Base-by-base conservation (phyloP, 2,329 filamentous ascomycete species). In the Parastagonospora avenae region DNA sequence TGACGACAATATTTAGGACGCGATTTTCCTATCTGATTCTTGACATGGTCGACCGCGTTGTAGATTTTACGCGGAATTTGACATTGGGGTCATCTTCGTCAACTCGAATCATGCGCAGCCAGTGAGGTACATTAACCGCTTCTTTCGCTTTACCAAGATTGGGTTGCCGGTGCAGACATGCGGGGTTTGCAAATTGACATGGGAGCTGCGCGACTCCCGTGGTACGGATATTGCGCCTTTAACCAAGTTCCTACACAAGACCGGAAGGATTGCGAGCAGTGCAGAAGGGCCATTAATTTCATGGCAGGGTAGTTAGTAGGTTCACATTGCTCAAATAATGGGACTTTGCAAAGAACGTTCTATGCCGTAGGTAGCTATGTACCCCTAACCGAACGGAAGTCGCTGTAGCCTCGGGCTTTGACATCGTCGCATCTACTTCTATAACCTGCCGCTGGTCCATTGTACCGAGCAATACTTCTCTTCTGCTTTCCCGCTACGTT, bases 381-480 rank as follows among this genome's bases (percentile, higher is more conserved):
- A 24, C 37, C 42, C 30, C 47, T 60, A 1, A 59, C 53, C 16
- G 63, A 44, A 9, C 56, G 53, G 19, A 71, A 55, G 31, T 60
- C 65, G 30, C 33, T 46, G 40, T 66, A 71, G 2, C 46, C 58
- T 11, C 52, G 55, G 9, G 52, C 51, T 44, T 59, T 62, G 9
- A 66, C 62, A 16, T 66, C 67, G 28, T 60, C 47, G 33, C 63
- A 66, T 38, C 60, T 58, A 59, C 64, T 70, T 43, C 79, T 64
- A 55, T 77, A 82, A 2, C 74, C 79, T 0, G 73, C 70, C 0
- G 76, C 78, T 4, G 74, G 70, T 0, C 80, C 80, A 28, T 73
- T 73, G 50, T 82, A 82, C 39, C 80, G 66, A 3, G 76, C 75
- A 55, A 82, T 72, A 8, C 69, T 76, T 39, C 79, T 69, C 52